These are phyloP conservation scores for Polygonum aviculare DNA, from an alignment of 148 eudicot species.

Conservation along the genomic window DNA sequence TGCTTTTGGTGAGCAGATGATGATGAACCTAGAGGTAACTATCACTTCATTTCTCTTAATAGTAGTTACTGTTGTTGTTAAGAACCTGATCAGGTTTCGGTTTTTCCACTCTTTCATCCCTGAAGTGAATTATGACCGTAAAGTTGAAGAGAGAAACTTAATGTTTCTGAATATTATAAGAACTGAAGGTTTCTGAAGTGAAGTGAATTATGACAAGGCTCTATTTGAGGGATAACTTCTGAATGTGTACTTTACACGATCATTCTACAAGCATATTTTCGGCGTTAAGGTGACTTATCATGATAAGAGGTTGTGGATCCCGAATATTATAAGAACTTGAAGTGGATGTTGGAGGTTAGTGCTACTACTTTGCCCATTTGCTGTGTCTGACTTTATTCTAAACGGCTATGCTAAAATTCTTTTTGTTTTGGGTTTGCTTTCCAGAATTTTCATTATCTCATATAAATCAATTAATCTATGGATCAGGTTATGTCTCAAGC, in stretches of 20 bases:
- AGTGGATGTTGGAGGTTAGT: constrained; percentile 97
- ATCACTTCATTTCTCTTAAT: neutral
- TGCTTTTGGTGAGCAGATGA: constrained; percentile 99
- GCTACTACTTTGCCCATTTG: neutral
- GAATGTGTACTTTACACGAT: constrained; percentile 96
- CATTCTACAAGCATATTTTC: constrained; percentile 95
- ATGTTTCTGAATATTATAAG: neutral
- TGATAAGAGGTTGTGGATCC: constrained; percentile 99
- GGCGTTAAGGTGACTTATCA: constrained; percentile 97
- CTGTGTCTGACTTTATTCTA: neutral
- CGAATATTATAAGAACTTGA: constrained; percentile 90
- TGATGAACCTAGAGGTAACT: constrained; percentile 83
- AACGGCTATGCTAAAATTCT: neutral
- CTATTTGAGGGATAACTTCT: constrained; percentile 87
- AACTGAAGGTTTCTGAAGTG: too few species aligned
- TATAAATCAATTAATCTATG: too few species aligned
- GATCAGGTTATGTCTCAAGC: too few species aligned
- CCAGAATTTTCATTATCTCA: constrained; percentile 36
- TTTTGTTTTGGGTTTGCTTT: constrained; percentile 4
- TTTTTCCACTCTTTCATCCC: neutral
- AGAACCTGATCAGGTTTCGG: neutral
- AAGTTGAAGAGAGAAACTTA: neutral
- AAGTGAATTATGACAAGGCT: constrained; percentile 33
- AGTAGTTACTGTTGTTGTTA: neutral
- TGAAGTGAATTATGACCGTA: neutral